A percentile compares a stretch with the other conserved stretches of the same genome.
phyloP scores from a whole-genome alignment of 148 eudicot species.

The Rhododendron henanense region DNA sequence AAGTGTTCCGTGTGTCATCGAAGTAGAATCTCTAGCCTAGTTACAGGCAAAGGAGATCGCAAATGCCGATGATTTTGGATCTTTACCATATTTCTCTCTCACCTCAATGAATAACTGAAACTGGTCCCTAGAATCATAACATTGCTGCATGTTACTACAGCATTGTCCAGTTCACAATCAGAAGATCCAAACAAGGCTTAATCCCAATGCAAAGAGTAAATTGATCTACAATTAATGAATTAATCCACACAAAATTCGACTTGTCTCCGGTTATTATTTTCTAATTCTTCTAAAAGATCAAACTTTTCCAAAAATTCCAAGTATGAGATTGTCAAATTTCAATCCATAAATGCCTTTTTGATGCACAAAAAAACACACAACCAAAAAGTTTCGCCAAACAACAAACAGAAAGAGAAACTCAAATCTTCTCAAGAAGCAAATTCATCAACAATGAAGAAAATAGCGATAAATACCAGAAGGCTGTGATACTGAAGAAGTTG shows the following conservation, averaged over 20 bases:
- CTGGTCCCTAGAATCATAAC: neutral
- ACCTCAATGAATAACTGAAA: neutral
- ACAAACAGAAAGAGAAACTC: neutral
- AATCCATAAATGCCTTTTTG: neutral
- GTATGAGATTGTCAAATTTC: neutral
- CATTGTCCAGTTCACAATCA: neutral
- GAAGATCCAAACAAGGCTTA: neutral
- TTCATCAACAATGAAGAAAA: neutral
- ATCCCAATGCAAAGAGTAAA: neutral
- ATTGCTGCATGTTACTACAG: neutral
- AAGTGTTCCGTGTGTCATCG: neutral
- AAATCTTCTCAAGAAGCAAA: neutral
- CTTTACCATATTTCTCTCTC: neutral
- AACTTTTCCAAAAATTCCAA: neutral
- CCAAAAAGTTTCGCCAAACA: neutral
- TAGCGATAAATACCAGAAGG: conserved; percentile 53
- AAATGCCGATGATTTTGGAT: neutral
- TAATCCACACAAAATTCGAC: neutral
- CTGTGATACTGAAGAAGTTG: conserved; percentile 57
- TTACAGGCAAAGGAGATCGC: neutral
- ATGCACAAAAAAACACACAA: neutral
- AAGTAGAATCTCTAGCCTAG: neutral
- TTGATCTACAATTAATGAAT: neutral
- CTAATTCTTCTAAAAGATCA: neutral
- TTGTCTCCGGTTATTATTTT: neutral